Conservation (phyloP, 345 rosid genomes). For the Citrus sp. region DNA sequence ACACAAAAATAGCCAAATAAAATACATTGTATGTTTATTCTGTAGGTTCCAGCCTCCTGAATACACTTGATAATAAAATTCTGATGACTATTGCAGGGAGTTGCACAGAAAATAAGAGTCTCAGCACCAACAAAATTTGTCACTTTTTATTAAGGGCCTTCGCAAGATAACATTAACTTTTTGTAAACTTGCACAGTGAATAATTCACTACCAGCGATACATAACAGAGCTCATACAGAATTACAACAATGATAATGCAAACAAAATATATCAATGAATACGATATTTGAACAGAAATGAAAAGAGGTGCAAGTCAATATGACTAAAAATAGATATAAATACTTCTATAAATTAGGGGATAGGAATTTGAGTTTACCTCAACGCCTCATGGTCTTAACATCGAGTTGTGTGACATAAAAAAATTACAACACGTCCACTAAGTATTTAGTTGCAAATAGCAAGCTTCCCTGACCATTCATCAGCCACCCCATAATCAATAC, state of each 20-base stretch:
- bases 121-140: neutral
- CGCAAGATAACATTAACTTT: neutral
- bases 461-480: slow-evolving; percentile 82
- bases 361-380: slow-evolving; percentile 29
- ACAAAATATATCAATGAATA: neutral
- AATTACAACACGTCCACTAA: slow-evolving; percentile 19
- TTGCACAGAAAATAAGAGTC: neutral
- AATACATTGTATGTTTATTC: neutral
- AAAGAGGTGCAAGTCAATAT: neutral
- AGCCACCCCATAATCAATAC: slow-evolving; percentile 91
- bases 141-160: neutral
- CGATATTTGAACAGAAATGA: neutral
- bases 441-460: slow-evolving; percentile 56
- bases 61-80: neutral
- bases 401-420: slow-evolving; percentile 21
- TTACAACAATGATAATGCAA: slow-evolving; percentile 9
- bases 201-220: neutral
- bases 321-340: neutral
- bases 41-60: neutral
- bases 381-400: slow-evolving; percentile 19
- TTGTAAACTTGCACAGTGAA: slow-evolving; percentile 2
- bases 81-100: slow-evolving; percentile 4
- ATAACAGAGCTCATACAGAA: slow-evolving; percentile 2
- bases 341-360: neutral
- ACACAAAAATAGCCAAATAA: neutral